Evolutionary conservation across 371 early-diverging fungal species (phyloP).

Genomic region (Rhizopus microsporus): DNA sequence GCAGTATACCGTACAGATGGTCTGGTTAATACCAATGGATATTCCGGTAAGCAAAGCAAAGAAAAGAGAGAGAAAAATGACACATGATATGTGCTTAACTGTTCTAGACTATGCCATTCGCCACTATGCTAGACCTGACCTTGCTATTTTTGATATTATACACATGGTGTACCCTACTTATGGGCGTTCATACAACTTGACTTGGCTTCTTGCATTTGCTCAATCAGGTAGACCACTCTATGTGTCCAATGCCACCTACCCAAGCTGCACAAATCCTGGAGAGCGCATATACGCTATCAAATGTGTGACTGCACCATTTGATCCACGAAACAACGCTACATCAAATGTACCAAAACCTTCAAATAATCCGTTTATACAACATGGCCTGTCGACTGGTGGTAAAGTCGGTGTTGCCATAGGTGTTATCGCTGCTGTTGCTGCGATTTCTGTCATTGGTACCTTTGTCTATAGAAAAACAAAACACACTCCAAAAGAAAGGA

Average conservation of each 20-base stretch:
- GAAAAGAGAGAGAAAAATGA: neutral
- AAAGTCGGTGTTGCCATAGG: slow-evolving; percentile 48
- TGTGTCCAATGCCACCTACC: slow-evolving; percentile 12
- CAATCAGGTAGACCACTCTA: slow-evolving; percentile 18
- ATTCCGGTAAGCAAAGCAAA: slow-evolving; percentile 18
- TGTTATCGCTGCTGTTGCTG: slow-evolving; percentile 32
- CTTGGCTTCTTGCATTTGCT: slow-evolving; percentile 50
- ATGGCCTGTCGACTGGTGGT: slow-evolving; percentile 29
- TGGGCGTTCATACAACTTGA: slow-evolving; percentile 26
- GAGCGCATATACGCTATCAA: slow-evolving; percentile 9
- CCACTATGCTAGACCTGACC: slow-evolving; percentile 41
- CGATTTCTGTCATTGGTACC: slow-evolving; percentile 14
- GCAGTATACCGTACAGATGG: slow-evolving; percentile 20
- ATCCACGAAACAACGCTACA: slow-evolving; percentile 9
- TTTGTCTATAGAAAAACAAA: slow-evolving; percentile 12
- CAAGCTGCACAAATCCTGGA: slow-evolving; percentile 16
- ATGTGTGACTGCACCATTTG: slow-evolving; percentile 18
- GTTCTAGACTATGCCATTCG: slow-evolving; percentile 38
- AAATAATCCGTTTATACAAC: neutral
- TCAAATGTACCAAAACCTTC: slow-evolving; percentile 5
- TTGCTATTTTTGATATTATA: slow-evolving; percentile 35
- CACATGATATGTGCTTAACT: neutral
- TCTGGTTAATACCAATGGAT: slow-evolving; percentile 16
- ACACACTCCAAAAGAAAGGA: slow-evolving; percentile 1
- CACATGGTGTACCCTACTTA: slow-evolving; percentile 49